phyloP scores from a whole-genome alignment of 2,329 filamentous ascomycete species.

The Lojkania enalia region DNA sequence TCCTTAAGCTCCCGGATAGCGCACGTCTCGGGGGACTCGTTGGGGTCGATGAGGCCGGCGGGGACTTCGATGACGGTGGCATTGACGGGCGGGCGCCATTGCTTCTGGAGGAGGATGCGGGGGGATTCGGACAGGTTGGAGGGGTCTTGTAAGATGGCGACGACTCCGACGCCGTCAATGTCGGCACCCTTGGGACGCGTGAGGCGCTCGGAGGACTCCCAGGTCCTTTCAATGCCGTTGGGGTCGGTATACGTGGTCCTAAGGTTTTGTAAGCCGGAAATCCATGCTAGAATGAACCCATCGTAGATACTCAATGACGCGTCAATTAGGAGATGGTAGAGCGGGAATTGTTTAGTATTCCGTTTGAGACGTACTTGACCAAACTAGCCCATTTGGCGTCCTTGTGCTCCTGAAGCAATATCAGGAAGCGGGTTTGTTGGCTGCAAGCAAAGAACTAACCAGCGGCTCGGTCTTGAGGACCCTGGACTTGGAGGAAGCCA shows the following conservation, averaged over 20 bases:
- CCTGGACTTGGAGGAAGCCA: conserved; percentile 31
- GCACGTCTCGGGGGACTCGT: conserved; percentile 60
- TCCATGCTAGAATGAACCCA: no score
- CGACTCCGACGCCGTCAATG: conserved; percentile 74
- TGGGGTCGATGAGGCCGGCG: conserved; percentile 63
- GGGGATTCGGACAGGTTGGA: conserved; percentile 33
- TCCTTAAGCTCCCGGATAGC: conserved; percentile 65
- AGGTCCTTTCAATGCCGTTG: conserved; percentile 61
- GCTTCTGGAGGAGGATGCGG: conserved; percentile 48
- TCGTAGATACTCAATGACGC: no score
- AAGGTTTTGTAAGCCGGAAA: no score
- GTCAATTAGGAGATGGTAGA: no score
- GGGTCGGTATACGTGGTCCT: conserved; percentile 64
- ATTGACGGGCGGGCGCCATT: conserved; percentile 64
- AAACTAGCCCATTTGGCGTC: conserved; percentile 48
- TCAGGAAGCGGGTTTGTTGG: conserved; percentile 16
- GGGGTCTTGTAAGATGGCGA: conserved; percentile 62
- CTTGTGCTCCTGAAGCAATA: conserved; percentile 35
- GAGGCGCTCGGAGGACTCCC: conserved; percentile 73
- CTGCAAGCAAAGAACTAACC: conserved; percentile 25
- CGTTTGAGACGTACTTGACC: conserved; percentile 45
- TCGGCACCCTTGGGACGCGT: conserved; percentile 64
- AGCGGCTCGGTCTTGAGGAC: conserved; percentile 42
- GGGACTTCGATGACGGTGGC: conserved; percentile 66
- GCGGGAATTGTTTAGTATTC: no score